Evolutionary conservation across 495 filamentous ascomycete species (phyloP), one percentile per base, ranked within the genome.

Genomic region (Melanomma pulvis-pyrius): DNA sequence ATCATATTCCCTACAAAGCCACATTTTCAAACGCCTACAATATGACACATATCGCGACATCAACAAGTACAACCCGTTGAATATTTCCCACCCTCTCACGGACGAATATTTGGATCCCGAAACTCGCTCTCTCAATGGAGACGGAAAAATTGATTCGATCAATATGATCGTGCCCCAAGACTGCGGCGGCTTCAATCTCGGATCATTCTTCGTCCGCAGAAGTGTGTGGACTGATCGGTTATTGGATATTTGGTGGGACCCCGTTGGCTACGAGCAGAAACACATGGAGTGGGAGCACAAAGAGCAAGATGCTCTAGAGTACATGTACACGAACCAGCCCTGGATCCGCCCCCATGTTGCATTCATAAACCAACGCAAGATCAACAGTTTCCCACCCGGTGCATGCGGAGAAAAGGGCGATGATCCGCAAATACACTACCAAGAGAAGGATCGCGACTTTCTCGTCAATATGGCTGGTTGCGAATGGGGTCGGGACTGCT

Each of bases 211-310:
- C 76, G 79, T 97, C 30, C 84, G 86, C 25, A 86, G 96, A 15
- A 88, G 88, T 65, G 78, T 86, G 13, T 99, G 93, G 92, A 90
- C 91, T 0, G 94, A 98, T 71, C 90, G 92, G 19, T 74, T 99
- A 7, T 83, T 99, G 26, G 94, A 99, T 75, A 85, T 96, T 61
- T 99, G 93, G 94, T 99, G 96, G 96, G 94, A 99, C 71, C 94
- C 94, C 0, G 92, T 97, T 39, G 87, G 90, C 60, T 99, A 99
- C 77, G 94, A 99, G 78, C 96, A 98, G 79, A 93, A 92, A 76
- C 94, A 99, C 73, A 98, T 97, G 93, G 84, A 97, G 64, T 99
- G 94, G 94, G 92, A 94, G 72, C 96, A 98, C 79, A 98, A 97
- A 73, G 94, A 99, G 73, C 94, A 99, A 75, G 92, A 97, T 74